Conservation (phyloP, 2,329 filamentous ascomycete species). For the Fusarium longipes region DNA sequence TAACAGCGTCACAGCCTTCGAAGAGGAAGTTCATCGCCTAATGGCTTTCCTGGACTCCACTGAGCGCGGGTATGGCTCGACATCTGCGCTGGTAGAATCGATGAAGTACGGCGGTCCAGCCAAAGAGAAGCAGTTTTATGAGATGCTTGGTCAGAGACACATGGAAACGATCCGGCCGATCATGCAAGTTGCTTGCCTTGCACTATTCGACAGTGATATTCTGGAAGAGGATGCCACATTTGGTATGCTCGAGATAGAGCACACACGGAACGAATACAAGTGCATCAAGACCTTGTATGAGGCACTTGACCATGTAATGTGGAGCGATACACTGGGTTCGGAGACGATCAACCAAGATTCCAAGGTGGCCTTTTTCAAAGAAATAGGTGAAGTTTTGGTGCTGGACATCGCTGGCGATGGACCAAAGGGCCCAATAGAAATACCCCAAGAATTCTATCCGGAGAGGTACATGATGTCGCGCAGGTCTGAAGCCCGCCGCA, state of each 20-base stretch:
- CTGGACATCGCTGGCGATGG: conserved; percentile 59
- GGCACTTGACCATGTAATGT: conserved; percentile 61
- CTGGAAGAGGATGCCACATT: conserved; percentile 54
- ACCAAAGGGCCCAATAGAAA: conserved; percentile 58
- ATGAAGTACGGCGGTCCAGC: conserved; percentile 50
- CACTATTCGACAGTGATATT: conserved; percentile 47
- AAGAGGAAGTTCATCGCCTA: conserved; percentile 69
- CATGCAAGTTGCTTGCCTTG: conserved; percentile 49
- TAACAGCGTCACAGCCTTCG: conserved; percentile 52
- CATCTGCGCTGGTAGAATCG: conserved; percentile 58
- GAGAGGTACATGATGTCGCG: conserved; percentile 63
- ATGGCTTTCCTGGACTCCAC: conserved; percentile 72
- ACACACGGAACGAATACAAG: conserved; percentile 52
- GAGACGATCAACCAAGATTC: conserved; percentile 51
- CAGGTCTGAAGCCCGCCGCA: conserved; percentile 59
- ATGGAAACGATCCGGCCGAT: conserved; percentile 47
- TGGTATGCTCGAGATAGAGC: conserved; percentile 56
- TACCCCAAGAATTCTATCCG: conserved; percentile 64
- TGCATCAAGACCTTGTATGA: conserved; percentile 60
- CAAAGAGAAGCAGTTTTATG: conserved; percentile 59
- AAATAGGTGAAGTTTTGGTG: conserved; percentile 62
- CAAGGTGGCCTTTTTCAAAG: conserved; percentile 58
- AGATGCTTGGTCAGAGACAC: conserved; percentile 52
- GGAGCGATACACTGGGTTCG: conserved; percentile 56
- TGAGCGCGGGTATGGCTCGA: conserved; percentile 69